Conservation (phyloP, 176 grass and related monocot species). For the Eremochloa ophiuroides region DNA sequence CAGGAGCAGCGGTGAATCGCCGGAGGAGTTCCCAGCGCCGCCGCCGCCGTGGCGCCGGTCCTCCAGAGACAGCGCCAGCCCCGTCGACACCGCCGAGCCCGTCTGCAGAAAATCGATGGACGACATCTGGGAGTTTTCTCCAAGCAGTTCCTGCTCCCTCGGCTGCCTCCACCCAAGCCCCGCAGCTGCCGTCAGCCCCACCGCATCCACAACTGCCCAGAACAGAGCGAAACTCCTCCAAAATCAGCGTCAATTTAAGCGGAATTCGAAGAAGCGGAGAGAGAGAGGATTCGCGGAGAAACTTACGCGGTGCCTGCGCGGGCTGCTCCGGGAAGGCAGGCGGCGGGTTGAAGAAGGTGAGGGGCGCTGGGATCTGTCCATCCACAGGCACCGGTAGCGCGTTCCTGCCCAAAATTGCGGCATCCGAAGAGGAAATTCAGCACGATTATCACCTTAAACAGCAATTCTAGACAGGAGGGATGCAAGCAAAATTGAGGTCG, state of each 20-base stretch:
- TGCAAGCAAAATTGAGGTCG: conserved; percentile 22
- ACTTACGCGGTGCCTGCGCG: conserved; percentile 66
- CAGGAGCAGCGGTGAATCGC: conserved; percentile 74
- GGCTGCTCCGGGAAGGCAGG: conserved; percentile 71
- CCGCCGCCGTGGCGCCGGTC: conserved; percentile 65
- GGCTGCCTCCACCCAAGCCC: conserved; percentile 71
- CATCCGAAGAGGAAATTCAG: conserved; percentile 37
- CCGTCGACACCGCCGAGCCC: conserved; percentile 92
- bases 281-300: not conserved
- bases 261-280: not conserved
- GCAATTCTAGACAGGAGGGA: not conserved
- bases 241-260: conserved; percentile 34
- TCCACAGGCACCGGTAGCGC: conserved; percentile 70
- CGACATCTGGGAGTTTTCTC: conserved; percentile 98
- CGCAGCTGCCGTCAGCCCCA: conserved; percentile 62
- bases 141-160: conserved; percentile 88
- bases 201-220: conserved; percentile 60
- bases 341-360: conserved; percentile 65
- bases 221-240: conserved; percentile 8
- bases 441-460: not conserved
- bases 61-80: conserved; percentile 80
- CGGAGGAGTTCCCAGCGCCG: conserved; percentile 64
- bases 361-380: conserved; percentile 74
- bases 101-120: conserved; percentile 98
- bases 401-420: conserved; percentile 51